Base-by-base conservation (phyloP, 345 rosid species). In the Trapa bicornis region DNA sequence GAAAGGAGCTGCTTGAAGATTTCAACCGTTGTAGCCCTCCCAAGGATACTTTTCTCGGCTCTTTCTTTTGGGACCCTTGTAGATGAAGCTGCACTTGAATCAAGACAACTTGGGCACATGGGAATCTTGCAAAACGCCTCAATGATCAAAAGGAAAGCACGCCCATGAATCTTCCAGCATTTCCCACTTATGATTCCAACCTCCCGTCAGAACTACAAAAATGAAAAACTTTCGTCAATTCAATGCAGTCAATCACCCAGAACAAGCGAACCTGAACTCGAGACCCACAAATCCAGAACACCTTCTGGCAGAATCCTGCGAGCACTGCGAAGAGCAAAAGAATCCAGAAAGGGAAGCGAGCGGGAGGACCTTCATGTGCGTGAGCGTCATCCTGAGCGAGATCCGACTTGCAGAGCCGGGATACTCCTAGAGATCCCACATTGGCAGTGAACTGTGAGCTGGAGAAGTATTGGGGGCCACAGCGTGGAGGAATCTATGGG, bases 41-140 rank as follows among this genome's bases (percentile, higher is more conserved):
- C 29, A 22, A 22, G 29, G 29, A 22, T 22, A 22, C 29, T 22
- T 22, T 47, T 58, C 65, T n/a, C 16, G 1, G 29, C 48, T 54
- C 8, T 74, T 66, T 66, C 70, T 58, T 71, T 68, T 61, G 67
- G 48, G 71, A 75, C 67, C 75, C 82, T 75, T 73, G 73, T 66
- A 42, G 68, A 74, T 74, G 74, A 69, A 76, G 78, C 76, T 65
- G 32, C 50, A 16, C 47, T 45, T 9, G 12, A 45, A 9, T 45
- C 47, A 45, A 12, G 8, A 50, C 38, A 29, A 45, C 35, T 66
- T 67, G 17, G 29, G 3, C 63, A 15, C 37, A n/a, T 52, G 60
- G 45, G 77, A 76, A 79, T 75, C 67, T 63, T 70, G 37, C 52
- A 71, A 22, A 58, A 72, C 75, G 68, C 68, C 73, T 67, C 66